Evolutionary conservation across 1,284 basidiomycete species (phyloP), one percentile per base, ranked within the genome.

Genomic region (Mycena citricolor): DNA sequence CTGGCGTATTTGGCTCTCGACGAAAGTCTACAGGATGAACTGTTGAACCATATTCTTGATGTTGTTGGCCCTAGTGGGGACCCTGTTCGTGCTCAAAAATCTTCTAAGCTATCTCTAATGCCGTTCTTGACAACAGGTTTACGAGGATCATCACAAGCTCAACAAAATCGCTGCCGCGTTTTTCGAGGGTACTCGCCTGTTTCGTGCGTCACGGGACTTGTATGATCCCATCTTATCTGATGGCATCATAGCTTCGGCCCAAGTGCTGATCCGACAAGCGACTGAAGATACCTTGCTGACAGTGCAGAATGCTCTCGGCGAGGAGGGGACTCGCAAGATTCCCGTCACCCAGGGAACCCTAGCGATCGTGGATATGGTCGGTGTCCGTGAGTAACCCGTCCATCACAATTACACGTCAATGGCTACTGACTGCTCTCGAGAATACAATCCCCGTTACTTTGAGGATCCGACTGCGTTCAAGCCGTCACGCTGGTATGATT

Each of bases 281-380:
- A 25, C 21, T 8, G 46, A 52, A 16, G 50, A 52, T 24, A 48
- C n/a, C 5, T 21, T 16, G 22, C n/a, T 44, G 13, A 42, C 28
- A 21, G 8, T 47, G 12, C 22, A n/a, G 11, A 36, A 16, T 22
- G 19, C 51, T 30, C 38, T 26, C 14, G 50, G 21, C 1, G 46
- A 52, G 26, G 50, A 52, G n/a, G 50, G 50, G 6, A 49, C 24
- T 29, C 30, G 24, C 19, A 36, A 39, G 4, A 20, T 46, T 5
- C 51, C 55, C 10, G 40, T 67, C 19, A 52, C 57, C 39, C 65
- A 66, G 35, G 64, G 63, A 33, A 33, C 32, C n/a, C 11, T 11
- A 29, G 26, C n/a, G 12, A 45, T 73, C 6, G 62, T 77, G 5
- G 76, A 81, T 47, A 68, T 79, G 63, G 49, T 78, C 46, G 74